A percentile compares a stretch with the other conserved stretches of the same genome.
These are phyloP conservation scores for Peronospora belbahrii DNA, from an alignment of 352 stramenopile genomes.

Conservation along the genomic window DNA sequence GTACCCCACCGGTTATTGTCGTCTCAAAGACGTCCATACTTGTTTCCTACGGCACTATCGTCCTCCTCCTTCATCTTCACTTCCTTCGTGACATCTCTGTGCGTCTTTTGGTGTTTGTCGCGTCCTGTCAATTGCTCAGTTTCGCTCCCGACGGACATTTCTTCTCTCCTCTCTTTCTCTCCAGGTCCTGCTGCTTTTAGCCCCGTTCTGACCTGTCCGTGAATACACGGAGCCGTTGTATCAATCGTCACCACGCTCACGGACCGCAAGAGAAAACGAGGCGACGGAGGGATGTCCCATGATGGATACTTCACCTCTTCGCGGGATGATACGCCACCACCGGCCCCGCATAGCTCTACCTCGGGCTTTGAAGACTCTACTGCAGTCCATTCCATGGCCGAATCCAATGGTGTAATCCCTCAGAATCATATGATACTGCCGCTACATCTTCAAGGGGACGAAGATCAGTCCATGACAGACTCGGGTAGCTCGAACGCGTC, in stretches of 20 bases:
- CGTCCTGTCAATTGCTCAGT: neutral
- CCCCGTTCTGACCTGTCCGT: conserved; percentile 10
- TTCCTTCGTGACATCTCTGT: neutral
- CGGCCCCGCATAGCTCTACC: conserved; percentile 22
- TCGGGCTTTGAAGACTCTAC: conserved; percentile 19
- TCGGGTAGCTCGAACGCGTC: conserved; percentile 10
- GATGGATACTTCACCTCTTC: conserved; percentile 50
- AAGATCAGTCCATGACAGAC: conserved; percentile 31
- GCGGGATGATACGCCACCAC: conserved; percentile 25
- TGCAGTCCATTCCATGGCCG: conserved; percentile 16
- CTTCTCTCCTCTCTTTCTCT: neutral
- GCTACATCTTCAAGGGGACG: conserved; percentile 22
- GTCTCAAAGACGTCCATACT: neutral
- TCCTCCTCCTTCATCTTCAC: neutral
- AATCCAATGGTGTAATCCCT: conserved; percentile 13
- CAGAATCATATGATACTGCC: conserved; percentile 11
- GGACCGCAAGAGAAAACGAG: conserved; percentile 52
- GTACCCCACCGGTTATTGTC: conserved; percentile 1
- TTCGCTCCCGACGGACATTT: conserved; percentile 6
- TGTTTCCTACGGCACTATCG: neutral
- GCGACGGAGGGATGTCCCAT: conserved; percentile 52
- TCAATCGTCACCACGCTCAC: conserved; percentile 27
- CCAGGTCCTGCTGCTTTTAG: conserved; percentile 1
- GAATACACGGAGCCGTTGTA: conserved; percentile 12
- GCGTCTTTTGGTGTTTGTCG: neutral